Conservation (phyloP, 129 eudicot genomes). For the Chrysanthemum seticuspe region DNA sequence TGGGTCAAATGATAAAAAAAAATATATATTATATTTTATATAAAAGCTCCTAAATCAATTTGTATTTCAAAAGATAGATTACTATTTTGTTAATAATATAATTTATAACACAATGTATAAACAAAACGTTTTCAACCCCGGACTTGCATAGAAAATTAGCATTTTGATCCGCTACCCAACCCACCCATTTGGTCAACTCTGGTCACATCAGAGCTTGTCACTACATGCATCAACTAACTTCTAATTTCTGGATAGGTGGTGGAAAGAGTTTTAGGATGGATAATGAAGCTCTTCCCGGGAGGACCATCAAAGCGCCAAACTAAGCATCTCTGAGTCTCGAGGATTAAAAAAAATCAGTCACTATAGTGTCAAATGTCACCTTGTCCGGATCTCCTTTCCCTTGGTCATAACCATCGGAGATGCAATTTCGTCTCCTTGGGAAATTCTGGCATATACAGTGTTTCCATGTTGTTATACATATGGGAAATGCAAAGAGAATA, state of each 20-base stretch:
- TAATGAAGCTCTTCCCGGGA: conserved; percentile 99
- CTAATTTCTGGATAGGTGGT: conserved; percentile 61
- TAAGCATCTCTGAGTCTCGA: conserved; percentile 52
- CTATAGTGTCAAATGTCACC: conserved; percentile 6
- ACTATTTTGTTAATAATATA: background rate
- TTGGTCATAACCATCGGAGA: conserved; percentile 31
- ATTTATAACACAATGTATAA: no score
- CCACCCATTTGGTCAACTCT: background rate
- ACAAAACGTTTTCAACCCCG: background rate
- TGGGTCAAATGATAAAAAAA: background rate
- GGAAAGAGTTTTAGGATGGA: conserved; percentile 96
- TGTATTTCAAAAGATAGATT: no score
- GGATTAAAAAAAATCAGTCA: background rate
- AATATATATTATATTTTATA: background rate
- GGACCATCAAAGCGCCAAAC: conserved; percentile 87
- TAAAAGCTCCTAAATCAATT: no score
- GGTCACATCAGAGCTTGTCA: background rate
- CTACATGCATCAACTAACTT: background rate
- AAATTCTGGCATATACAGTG: conserved; percentile 31
- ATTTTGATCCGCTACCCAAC: background rate
- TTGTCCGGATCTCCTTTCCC: conserved; percentile 14
- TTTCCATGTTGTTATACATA: conserved; percentile 19
- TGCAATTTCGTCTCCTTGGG: conserved; percentile 38
- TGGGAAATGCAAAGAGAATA: conserved; percentile 28
- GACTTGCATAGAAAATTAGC: background rate